Percentiles rank a stretch among this genome's conserved stretches.
These are phyloP conservation scores for Debaryomyces robertsiae DNA, from an alignment of 1,139 yeast species.

Conservation along the genomic window DNA sequence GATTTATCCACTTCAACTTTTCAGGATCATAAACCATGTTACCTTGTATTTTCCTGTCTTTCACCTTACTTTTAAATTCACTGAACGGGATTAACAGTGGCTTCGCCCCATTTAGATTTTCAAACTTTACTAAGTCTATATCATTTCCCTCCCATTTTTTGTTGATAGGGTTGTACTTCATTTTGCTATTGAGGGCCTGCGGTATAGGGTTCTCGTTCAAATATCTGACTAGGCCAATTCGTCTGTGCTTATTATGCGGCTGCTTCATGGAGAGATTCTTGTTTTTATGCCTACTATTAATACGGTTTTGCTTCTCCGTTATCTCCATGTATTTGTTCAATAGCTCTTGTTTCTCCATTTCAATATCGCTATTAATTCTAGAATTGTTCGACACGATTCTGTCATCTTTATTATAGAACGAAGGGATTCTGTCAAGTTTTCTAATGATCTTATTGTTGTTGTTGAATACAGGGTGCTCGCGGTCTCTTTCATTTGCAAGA, in stretches of 20 bases:
- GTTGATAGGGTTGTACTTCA: slow-evolving; percentile 57
- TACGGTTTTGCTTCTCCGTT: slow-evolving; percentile 23
- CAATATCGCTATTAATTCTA: slow-evolving; percentile 22
- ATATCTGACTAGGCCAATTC: slow-evolving; percentile 38
- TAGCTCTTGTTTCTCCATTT: slow-evolving; percentile 26
- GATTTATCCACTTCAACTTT: slow-evolving; percentile 57
- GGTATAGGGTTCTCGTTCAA: slow-evolving; percentile 31
- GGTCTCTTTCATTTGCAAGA: slow-evolving; percentile 17
- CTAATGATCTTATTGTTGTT: slow-evolving; percentile 37
- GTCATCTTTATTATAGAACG: slow-evolving; percentile 34
- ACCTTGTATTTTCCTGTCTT: slow-evolving; percentile 25
- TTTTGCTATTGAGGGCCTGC: slow-evolving; percentile 26
- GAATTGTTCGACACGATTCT: slow-evolving; percentile 17
- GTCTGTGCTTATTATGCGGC: slow-evolving; percentile 13
- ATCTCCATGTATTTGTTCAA: slow-evolving; percentile 32
- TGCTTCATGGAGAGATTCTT: slow-evolving; percentile 8
- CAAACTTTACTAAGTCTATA: slow-evolving; percentile 54
- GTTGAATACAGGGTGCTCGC: slow-evolving; percentile 31
- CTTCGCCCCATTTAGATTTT: slow-evolving; percentile 27
- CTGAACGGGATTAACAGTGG: slow-evolving; percentile 40
- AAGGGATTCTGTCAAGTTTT: slow-evolving; percentile 47
- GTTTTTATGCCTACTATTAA: slow-evolving; percentile 14
- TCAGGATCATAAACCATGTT: slow-evolving; percentile 66
- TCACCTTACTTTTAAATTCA: slow-evolving; percentile 26
- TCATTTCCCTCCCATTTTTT: slow-evolving; percentile 74